Evolutionary conservation across 208 protist genomes (phyloP).

Genomic region (Crithidia fasciculata): DNA sequence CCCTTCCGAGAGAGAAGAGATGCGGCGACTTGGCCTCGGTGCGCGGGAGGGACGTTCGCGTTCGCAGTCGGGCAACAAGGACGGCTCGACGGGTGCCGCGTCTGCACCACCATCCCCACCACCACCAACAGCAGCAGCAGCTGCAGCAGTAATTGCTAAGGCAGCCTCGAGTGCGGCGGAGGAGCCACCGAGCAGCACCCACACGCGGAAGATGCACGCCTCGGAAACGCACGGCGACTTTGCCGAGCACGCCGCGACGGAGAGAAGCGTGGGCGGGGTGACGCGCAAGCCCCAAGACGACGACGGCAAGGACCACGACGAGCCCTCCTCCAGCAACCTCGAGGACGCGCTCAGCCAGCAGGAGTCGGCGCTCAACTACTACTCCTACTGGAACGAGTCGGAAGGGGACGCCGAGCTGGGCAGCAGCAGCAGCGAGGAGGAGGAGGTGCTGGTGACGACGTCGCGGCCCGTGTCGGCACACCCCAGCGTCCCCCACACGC

Average conservation of each 20-base stretch:
- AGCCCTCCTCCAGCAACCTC: neutral
- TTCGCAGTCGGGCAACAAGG: neutral
- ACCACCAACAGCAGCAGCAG: neutral
- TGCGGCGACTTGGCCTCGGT: neutral
- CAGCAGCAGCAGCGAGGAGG: constrained; percentile 5
- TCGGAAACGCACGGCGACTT: neutral
- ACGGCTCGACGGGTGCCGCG: neutral
- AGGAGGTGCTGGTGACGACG: neutral
- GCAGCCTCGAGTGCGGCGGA: too few relatives aligned
- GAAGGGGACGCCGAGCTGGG: neutral
- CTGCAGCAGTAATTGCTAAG: too few relatives aligned
- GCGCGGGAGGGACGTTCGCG: neutral
- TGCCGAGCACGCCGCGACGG: neutral
- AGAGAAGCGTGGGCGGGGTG: neutral
- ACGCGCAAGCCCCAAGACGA: constrained; percentile 9
- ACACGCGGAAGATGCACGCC: neutral
- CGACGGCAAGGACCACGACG: neutral
- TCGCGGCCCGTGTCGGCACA: too few relatives aligned
- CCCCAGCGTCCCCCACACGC: neutral
- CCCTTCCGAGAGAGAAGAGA: neutral
- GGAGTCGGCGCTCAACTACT: constrained; percentile 4
- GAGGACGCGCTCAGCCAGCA: neutral
- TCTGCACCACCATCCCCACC: neutral
- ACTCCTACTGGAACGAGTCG: constrained; percentile 29
- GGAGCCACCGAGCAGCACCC: too few relatives aligned